Evolutionary conservation across 192 early-diverging fungal species (phyloP).

Genomic region (Lobosporangium transversale): DNA sequence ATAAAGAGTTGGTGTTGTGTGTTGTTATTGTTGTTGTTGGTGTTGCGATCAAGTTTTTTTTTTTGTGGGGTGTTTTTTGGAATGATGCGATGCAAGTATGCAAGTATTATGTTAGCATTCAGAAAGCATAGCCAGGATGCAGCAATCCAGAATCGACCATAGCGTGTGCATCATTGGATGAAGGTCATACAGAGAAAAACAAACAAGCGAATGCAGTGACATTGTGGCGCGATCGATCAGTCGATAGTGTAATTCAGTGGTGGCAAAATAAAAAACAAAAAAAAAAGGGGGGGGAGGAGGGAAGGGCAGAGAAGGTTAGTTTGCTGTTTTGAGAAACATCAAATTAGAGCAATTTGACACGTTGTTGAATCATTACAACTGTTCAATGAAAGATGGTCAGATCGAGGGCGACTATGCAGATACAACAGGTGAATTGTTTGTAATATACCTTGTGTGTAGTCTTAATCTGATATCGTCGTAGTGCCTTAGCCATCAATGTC

Average conservation of each 20-base stretch:
- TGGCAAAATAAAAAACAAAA: not conserved
- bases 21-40: too few species aligned
- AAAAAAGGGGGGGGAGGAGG: not conserved
- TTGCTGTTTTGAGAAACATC: too few species aligned
- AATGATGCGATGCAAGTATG: not conserved
- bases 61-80: too few species aligned
- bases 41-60: not conserved
- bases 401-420: too few species aligned
- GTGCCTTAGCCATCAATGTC: conserved; percentile 19
- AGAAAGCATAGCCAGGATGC: too few species aligned
- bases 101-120: not conserved
- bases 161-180: not conserved
- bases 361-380: too few species aligned
- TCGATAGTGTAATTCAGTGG: not conserved
- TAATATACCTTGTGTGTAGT: conserved; percentile 19
- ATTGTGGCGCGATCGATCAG: too few species aligned
- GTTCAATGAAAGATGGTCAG: too few species aligned
- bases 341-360: too few species aligned
- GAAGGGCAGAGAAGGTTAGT: conserved; percentile 1
- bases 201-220: too few species aligned
- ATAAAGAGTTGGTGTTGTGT: too few species aligned
- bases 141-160: not conserved
- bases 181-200: not conserved
- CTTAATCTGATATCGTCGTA: conserved; percentile 25
- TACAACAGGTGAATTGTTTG: too few species aligned